These are phyloP conservation scores for Geotrichum histeridarum DNA, from an alignment of 1,139 yeast genomes.

Conservation along the genomic window DNA sequence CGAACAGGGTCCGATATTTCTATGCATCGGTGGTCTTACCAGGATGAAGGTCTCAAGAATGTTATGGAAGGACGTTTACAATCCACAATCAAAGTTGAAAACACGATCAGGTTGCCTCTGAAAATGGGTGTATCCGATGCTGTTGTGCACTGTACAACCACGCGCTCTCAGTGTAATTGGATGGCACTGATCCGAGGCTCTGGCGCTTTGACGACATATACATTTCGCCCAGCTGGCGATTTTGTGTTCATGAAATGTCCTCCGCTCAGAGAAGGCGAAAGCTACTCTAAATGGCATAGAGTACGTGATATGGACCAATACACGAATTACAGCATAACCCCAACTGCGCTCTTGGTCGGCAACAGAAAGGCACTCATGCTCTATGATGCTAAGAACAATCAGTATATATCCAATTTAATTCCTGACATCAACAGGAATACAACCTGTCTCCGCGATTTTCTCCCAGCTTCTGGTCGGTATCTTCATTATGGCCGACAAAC, in stretches of 20 bases:
- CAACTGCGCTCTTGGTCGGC: slow-evolving; percentile 13
- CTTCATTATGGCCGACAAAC: slow-evolving; percentile 2
- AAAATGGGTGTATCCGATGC: slow-evolving; percentile 7
- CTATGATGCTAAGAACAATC: slow-evolving; percentile 3
- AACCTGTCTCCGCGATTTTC: slow-evolving; percentile 13
- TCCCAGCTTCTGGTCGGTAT: slow-evolving; percentile 16
- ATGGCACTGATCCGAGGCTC: slow-evolving; percentile 14
- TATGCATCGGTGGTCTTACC: slow-evolving; percentile 12
- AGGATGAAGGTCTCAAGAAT: not conserved
- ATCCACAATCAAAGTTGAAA: slow-evolving; percentile 1
- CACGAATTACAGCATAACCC: not conserved
- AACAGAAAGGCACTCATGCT: slow-evolving; percentile 13
- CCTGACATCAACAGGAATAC: slow-evolving; percentile 5
- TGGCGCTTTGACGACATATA: slow-evolving; percentile 12
- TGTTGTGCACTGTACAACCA: slow-evolving; percentile 14
- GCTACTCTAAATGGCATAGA: slow-evolving; percentile 14
- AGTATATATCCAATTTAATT: slow-evolving; percentile 9
- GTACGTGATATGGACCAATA: slow-evolving; percentile 8
- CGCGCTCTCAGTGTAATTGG: slow-evolving; percentile 1
- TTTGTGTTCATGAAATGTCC: slow-evolving; percentile 12
- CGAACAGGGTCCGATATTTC: slow-evolving; percentile 13
- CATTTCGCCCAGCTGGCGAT: not conserved
- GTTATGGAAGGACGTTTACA: not conserved
- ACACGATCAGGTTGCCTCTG: slow-evolving; percentile 7
- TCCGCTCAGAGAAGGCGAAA: slow-evolving; percentile 9